phyloP scores from a whole-genome alignment of 352 stramenopile genomes.

The Phytophthora boehmeriae region DNA sequence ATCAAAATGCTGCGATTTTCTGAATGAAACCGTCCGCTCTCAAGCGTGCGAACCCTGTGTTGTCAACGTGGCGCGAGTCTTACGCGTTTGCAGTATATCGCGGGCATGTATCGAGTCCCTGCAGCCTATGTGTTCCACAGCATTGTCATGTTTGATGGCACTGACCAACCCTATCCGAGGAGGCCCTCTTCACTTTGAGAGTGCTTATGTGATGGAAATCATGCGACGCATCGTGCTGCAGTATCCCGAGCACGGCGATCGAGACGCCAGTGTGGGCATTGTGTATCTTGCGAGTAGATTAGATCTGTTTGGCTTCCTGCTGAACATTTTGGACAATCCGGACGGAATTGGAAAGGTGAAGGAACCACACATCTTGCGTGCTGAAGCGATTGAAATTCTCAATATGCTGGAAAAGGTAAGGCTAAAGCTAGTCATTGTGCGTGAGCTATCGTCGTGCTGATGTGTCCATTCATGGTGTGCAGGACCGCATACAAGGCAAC shows the following conservation, averaged over 20 bases:
- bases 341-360: slow-evolving; percentile 58
- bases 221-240: slow-evolving; percentile 71
- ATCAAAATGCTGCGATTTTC: slow-evolving; percentile 64
- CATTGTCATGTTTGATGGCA: slow-evolving; percentile 63
- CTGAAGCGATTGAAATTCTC: slow-evolving; percentile 79
- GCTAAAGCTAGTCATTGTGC: not conserved
- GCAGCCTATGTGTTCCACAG: slow-evolving; percentile 57
- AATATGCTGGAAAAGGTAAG: slow-evolving; percentile 78
- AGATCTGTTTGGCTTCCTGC: slow-evolving; percentile 74
- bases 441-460: not conserved
- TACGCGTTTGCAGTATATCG: slow-evolving; percentile 71
- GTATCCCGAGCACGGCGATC: slow-evolving; percentile 73
- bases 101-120: slow-evolving; percentile 58
- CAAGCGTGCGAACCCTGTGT: slow-evolving; percentile 66
- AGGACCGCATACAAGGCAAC: slow-evolving; percentile 72
- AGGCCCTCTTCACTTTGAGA: slow-evolving; percentile 67
- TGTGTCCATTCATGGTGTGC: not conserved
- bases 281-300: slow-evolving; percentile 72
- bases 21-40: slow-evolving; percentile 73
- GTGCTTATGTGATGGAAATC: slow-evolving; percentile 72
- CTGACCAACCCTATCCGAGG: slow-evolving; percentile 54
- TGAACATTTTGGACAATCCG: slow-evolving; percentile 79
- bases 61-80: slow-evolving; percentile 67
- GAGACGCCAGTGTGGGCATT: slow-evolving; percentile 63
- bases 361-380: slow-evolving; percentile 64